Percentiles rank a stretch among this genome's conserved stretches.
Evolutionary conservation across 495 filamentous ascomycete species (phyloP).

Genomic region (Neurospora sp.): DNA sequence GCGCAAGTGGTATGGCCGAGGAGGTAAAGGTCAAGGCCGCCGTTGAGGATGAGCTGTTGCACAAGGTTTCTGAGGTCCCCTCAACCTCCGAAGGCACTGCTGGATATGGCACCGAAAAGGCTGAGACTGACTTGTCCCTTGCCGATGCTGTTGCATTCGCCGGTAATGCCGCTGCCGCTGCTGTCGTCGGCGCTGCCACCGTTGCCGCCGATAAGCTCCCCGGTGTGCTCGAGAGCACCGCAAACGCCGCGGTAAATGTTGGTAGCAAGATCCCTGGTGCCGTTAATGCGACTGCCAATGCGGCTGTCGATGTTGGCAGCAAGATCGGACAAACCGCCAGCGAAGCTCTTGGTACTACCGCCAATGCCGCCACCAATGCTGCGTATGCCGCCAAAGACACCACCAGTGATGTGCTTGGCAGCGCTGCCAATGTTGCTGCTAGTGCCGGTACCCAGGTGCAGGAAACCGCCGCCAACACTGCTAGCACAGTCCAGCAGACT

Average conservation of each 20-base stretch:
- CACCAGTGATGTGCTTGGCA: not conserved
- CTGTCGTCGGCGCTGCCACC: slow-evolving; percentile 27
- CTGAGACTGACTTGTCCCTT: slow-evolving; percentile 30
- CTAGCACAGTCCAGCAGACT: slow-evolving; percentile 3
- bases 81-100: slow-evolving; percentile 47
- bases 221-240: slow-evolving; percentile 9
- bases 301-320: not conserved
- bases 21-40: slow-evolving; percentile 51
- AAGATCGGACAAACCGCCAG: not conserved
- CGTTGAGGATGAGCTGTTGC: slow-evolving; percentile 50
- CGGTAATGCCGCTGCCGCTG: slow-evolving; percentile 27
- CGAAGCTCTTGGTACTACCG: not conserved
- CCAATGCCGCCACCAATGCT: not conserved
- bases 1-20: slow-evolving; percentile 47
- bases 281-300: slow-evolving; percentile 5
- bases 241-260: slow-evolving; percentile 22
- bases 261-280: slow-evolving; percentile 7
- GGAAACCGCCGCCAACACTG: slow-evolving; percentile 10
- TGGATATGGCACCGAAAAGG: slow-evolving; percentile 36
- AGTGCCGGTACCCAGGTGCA: not conserved
- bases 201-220: slow-evolving; percentile 16
- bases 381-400: slow-evolving; percentile 1
- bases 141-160: slow-evolving; percentile 32
- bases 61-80: slow-evolving; percentile 45
- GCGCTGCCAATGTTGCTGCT: slow-evolving; percentile 6